Percentiles rank a stretch among this genome's conserved stretches.
Evolutionary conservation across 2,329 filamentous ascomycete genomes (phyloP).

Genomic region (Fusarium buharicum): DNA sequence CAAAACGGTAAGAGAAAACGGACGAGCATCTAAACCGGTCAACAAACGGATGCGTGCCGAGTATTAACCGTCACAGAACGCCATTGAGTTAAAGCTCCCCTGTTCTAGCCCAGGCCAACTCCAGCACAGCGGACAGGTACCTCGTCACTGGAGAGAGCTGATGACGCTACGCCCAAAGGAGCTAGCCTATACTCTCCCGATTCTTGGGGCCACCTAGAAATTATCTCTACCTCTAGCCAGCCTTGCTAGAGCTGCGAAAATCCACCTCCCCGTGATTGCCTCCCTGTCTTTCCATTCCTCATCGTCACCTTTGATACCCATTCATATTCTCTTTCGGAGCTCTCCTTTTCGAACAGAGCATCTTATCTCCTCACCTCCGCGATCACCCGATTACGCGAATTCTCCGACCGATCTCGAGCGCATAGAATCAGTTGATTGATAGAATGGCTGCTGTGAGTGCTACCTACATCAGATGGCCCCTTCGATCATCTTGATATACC

Average conservation of each 20-base stretch:
- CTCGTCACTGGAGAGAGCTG: conserved; percentile 27
- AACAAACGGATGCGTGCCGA: conserved; percentile 19
- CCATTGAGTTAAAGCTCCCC: conserved; percentile 22
- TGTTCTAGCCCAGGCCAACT: conserved; percentile 31
- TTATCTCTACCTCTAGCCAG: conserved; percentile 49
- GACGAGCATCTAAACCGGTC: conserved; percentile 2
- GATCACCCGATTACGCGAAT: conserved; percentile 34
- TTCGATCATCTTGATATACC: conserved; percentile 29
- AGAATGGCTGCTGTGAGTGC: conserved; percentile 58
- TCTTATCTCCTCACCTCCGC: conserved; percentile 26
- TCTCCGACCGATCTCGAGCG: conserved; percentile 40
- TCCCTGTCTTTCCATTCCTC: conserved; percentile 44
- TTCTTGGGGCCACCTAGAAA: conserved; percentile 49
- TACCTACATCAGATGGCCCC: conserved; percentile 31
- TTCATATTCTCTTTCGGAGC: conserved; percentile 40
- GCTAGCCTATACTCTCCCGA: conserved; percentile 36
- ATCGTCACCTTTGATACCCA: conserved; percentile 51
- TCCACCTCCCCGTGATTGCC: conserved; percentile 47
- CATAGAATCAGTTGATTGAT: conserved; percentile 49
- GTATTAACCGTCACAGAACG: conserved; percentile 34
- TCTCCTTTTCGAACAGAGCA: conserved; percentile 35
- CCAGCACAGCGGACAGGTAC: conserved; percentile 22
- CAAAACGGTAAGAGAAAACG: conserved; percentile 11
- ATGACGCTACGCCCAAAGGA: conserved; percentile 36
- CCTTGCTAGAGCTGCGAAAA: conserved; percentile 49